Evolutionary conservation across 306 rosid species (phyloP).

Genomic region (Heteromeles arbutifolia): DNA sequence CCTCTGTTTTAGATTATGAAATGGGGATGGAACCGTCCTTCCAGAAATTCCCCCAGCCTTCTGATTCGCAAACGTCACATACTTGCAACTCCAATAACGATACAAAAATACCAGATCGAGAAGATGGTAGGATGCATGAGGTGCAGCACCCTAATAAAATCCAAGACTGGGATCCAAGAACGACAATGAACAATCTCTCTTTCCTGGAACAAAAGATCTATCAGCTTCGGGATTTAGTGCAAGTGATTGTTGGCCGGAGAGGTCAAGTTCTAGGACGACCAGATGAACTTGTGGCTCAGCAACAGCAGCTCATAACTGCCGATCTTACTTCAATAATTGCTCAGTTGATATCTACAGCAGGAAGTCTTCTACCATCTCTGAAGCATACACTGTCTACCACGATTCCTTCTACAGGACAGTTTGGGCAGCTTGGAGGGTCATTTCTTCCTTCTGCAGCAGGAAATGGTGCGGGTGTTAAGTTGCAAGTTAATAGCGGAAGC

Average conservation of each 20-base stretch:
- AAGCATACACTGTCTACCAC: constrained; percentile 44
- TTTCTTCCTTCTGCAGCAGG: constrained; percentile 37
- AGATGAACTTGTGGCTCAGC: constrained; percentile 64
- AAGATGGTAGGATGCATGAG: constrained; percentile 31
- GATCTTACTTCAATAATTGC: constrained; percentile 87
- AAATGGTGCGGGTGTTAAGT: constrained; percentile 21
- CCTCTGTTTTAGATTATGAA: constrained; percentile 47
- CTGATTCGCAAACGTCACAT: constrained; percentile 29
- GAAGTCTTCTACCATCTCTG: constrained; percentile 81
- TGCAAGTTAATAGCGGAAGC: constrained; percentile 33
- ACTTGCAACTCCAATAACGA: constrained; percentile 31
- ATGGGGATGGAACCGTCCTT: constrained; percentile 45
- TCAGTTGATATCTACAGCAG: constrained; percentile 90
- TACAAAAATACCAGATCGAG: constrained; percentile 35
- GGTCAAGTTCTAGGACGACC: constrained; percentile 59
- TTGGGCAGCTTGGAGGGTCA: constrained; percentile 39
- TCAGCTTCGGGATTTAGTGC: constrained; percentile 89
- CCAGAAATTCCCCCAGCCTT: constrained; percentile 41
- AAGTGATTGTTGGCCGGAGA: constrained; percentile 57
- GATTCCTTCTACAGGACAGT: constrained; percentile 40
- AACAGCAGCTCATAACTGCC: constrained; percentile 82
- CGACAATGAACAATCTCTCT: constrained; percentile 66
- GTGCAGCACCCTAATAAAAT: constrained; percentile 29
- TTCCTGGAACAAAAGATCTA: constrained; percentile 84
- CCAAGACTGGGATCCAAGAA: constrained; percentile 77